Conservation (phyloP, 1,284 basidiomycete genomes). For the Moniliella sp. region DNA sequence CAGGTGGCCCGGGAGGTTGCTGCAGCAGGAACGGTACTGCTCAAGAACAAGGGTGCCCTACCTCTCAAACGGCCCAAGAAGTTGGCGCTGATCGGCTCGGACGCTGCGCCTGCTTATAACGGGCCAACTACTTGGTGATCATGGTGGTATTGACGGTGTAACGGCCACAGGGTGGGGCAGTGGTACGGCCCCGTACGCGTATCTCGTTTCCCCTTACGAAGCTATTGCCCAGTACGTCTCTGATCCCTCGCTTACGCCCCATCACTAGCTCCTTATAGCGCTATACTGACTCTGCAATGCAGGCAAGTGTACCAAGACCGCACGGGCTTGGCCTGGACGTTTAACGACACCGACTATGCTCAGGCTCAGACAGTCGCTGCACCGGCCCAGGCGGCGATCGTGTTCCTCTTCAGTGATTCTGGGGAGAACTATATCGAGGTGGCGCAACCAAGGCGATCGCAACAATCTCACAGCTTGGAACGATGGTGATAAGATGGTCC, state of each 20-base stretch:
- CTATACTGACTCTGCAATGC: no score
- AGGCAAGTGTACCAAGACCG: background rate
- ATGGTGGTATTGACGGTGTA: slow-evolving; percentile 41
- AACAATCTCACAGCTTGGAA: slow-evolving; percentile 63
- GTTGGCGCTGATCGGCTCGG: slow-evolving; percentile 40
- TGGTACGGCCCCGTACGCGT: slow-evolving; percentile 39
- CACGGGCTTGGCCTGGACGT: slow-evolving; percentile 34
- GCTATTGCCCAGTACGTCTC: no score
- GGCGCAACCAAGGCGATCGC: slow-evolving; percentile 49
- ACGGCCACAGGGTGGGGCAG: slow-evolving; percentile 59
- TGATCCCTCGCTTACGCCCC: no score
- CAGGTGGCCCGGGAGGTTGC: slow-evolving; percentile 50
- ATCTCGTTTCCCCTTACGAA: no score
- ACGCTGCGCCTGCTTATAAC: slow-evolving; percentile 47
- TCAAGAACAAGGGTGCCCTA: slow-evolving; percentile 48
- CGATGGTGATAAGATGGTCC: slow-evolving; percentile 42
- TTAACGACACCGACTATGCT: slow-evolving; percentile 28
- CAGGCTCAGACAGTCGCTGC: slow-evolving; percentile 13
- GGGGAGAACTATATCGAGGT: slow-evolving; percentile 35
- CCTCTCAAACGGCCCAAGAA: slow-evolving; percentile 43
- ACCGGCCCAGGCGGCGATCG: slow-evolving; percentile 36
- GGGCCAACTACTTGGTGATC: slow-evolving; percentile 57
- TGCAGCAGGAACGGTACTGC: slow-evolving; percentile 49
- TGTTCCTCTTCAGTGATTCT: slow-evolving; percentile 37
- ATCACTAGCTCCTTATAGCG: no score